A percentile compares a stretch with the other conserved stretches of the same genome.
Conservation (phyloP, 2,329 filamentous ascomycete species). For the Calonectria montana region DNA sequence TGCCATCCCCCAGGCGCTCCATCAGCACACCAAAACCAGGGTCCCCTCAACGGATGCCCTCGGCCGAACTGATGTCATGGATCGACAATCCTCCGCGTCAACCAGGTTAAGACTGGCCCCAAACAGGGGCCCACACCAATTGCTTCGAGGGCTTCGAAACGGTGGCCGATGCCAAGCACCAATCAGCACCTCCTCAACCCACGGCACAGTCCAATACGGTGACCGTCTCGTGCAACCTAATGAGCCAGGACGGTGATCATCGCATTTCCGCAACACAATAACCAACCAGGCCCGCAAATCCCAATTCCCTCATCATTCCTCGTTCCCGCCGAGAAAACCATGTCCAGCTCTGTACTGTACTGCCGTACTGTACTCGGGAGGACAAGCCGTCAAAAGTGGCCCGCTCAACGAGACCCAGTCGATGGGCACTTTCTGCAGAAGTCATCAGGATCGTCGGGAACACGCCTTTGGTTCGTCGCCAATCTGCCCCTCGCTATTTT, state of each 20-base stretch:
- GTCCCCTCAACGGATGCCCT: constrained; percentile 26
- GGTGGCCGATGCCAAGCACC: constrained; percentile 33
- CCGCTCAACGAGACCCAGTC: not conserved
- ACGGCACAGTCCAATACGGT: constrained; percentile 37
- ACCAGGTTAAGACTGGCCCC: constrained; percentile 28
- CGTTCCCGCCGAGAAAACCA: constrained; percentile 13
- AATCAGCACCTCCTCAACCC: constrained; percentile 25
- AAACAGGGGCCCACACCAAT: constrained; percentile 9
- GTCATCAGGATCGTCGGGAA: constrained; percentile 18
- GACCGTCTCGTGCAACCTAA: constrained; percentile 25
- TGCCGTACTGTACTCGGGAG: not conserved
- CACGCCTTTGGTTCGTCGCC: constrained; percentile 15
- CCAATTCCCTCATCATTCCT: constrained; percentile 40
- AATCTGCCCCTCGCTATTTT: constrained; percentile 20
- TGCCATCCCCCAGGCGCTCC: constrained; percentile 28
- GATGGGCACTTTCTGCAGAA: constrained; percentile 16
- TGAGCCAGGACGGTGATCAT: constrained; percentile 32
- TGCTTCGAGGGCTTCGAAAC: constrained; percentile 31
- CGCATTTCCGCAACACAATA: constrained; percentile 14
- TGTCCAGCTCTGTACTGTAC: constrained; percentile 7
- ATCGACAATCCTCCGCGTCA: constrained; percentile 41
- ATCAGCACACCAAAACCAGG: constrained; percentile 31
- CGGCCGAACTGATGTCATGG: constrained; percentile 48
- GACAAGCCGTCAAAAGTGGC: constrained; percentile 4
- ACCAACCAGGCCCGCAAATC: constrained; percentile 32